Evolutionary conservation across 2,329 filamentous ascomycete genomes (phyloP).

Genomic region (Paramyrothecium roridum): DNA sequence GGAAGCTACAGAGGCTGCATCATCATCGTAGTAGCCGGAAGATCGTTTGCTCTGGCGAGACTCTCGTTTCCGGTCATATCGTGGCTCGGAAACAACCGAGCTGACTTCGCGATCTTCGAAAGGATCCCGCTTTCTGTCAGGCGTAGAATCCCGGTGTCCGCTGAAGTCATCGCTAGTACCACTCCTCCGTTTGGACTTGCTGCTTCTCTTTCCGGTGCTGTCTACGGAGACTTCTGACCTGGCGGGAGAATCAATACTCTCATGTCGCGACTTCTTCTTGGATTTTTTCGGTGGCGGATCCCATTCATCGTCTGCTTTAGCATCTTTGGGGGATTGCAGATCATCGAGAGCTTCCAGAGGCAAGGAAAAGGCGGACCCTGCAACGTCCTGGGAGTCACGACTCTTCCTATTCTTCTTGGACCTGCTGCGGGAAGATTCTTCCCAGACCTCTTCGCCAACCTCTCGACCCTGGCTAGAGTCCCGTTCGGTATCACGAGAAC

Average conservation of each 20-base stretch:
- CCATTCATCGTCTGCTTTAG: slow-evolving; percentile 21
- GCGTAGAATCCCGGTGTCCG: slow-evolving; percentile 30
- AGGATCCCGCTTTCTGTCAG: slow-evolving; percentile 33
- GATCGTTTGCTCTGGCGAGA: slow-evolving; percentile 24
- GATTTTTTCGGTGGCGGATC: slow-evolving; percentile 24
- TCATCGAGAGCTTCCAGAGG: slow-evolving; percentile 25
- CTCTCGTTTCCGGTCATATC: slow-evolving; percentile 27
- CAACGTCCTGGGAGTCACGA: slow-evolving; percentile 22
- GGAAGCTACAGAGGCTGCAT: slow-evolving; percentile 42
- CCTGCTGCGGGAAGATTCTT: slow-evolving; percentile 25
- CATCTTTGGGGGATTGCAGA: slow-evolving; percentile 12
- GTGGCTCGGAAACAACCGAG: slow-evolving; percentile 46
- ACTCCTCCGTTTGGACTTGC: slow-evolving; percentile 35
- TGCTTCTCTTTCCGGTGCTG: slow-evolving; percentile 34
- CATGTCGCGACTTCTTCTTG: slow-evolving; percentile 18
- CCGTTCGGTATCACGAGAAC: slow-evolving; percentile 9
- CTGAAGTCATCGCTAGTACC: slow-evolving; percentile 31
- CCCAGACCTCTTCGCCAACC: slow-evolving; percentile 14
- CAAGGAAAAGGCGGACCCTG: slow-evolving; percentile 19
- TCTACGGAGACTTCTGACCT: slow-evolving; percentile 32
- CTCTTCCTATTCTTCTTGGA: slow-evolving; percentile 26
- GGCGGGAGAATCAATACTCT: slow-evolving; percentile 25
- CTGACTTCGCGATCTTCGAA: slow-evolving; percentile 45
- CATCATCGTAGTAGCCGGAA: slow-evolving; percentile 35
- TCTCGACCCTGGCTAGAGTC: slow-evolving; percentile 14